These are phyloP conservation scores for Aechmea fasciata DNA, from an alignment of 176 grass and related monocot genomes.

Conservation along the genomic window DNA sequence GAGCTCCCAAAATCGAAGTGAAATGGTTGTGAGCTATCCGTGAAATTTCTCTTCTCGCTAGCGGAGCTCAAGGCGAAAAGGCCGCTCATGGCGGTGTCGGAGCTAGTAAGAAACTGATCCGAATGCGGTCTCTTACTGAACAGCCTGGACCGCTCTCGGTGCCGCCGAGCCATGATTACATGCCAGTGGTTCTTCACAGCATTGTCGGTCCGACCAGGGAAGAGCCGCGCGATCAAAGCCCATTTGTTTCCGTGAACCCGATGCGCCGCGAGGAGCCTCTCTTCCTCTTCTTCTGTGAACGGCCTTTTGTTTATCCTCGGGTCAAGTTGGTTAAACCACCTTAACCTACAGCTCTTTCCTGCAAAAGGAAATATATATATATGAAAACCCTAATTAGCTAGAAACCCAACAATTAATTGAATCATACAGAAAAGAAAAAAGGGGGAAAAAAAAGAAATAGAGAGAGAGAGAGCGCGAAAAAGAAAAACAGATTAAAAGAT, in stretches of 20 bases:
- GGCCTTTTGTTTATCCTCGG: conserved; percentile 66
- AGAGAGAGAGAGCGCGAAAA: too few species aligned
- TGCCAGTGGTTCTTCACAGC: conserved; percentile 97
- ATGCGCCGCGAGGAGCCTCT: conserved; percentile 57
- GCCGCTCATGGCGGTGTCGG: conserved; percentile 2
- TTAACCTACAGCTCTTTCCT: conserved; percentile 91
- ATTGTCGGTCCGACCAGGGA: conserved; percentile 82
- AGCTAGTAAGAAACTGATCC: conserved; percentile 5
- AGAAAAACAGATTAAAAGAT: too few species aligned
- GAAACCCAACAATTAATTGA: too few species aligned
- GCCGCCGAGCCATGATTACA: conserved; percentile 67
- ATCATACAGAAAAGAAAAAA: too few species aligned
- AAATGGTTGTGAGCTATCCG: neutral
- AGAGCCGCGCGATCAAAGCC: conserved; percentile 62
- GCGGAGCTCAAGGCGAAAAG: conserved; percentile 8
- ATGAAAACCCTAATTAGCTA: too few species aligned
- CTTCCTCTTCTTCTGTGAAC: conserved; percentile 69
- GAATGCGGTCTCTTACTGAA: conserved; percentile 15
- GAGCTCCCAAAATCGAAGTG: conserved; percentile 20
- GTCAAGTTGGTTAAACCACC: conserved; percentile 95
- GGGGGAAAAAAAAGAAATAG: too few species aligned
- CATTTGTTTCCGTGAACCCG: conserved; percentile 71
- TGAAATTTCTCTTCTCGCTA: neutral
- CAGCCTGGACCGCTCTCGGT: conserved; percentile 37
- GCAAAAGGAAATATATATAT: conserved; percentile 1